phyloP scores from a whole-genome alignment of 805 yeast genomes.

The Monosporozyma solicola region DNA sequence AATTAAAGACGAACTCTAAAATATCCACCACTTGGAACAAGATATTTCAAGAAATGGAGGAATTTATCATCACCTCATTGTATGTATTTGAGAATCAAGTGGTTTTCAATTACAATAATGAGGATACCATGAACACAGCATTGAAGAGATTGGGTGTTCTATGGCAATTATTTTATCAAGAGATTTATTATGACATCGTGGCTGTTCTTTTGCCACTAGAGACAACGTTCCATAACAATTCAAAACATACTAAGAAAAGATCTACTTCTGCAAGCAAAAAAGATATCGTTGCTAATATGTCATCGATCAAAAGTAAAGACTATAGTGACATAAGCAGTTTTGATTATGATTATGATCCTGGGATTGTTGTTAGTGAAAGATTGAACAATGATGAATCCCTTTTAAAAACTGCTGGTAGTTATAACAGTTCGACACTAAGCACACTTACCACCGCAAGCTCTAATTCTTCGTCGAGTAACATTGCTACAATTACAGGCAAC shows the following conservation, averaged over 20 bases:
- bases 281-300: not conserved
- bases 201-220: conserved; percentile 53
- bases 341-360: not conserved
- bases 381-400: not conserved
- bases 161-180: conserved; percentile 52
- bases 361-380: not conserved
- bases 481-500: not conserved
- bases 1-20: conserved; percentile 21
- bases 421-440: not conserved
- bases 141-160: conserved; percentile 33
- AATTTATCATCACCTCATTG: conserved; percentile 30
- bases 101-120: conserved; percentile 27
- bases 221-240: conserved; percentile 6
- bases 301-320: not conserved
- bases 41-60: conserved; percentile 23
- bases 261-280: not conserved
- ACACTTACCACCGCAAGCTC: not conserved
- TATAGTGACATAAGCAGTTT: not conserved
- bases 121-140: conserved; percentile 29
- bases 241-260: not conserved
- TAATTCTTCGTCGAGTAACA: not conserved
- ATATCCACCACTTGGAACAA: conserved; percentile 18
- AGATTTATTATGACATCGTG: conserved; percentile 47
- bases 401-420: not conserved
- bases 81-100: conserved; percentile 32